phyloP scores from a whole-genome alignment of 306 rosid species.

The Vigna unguiculata region DNA sequence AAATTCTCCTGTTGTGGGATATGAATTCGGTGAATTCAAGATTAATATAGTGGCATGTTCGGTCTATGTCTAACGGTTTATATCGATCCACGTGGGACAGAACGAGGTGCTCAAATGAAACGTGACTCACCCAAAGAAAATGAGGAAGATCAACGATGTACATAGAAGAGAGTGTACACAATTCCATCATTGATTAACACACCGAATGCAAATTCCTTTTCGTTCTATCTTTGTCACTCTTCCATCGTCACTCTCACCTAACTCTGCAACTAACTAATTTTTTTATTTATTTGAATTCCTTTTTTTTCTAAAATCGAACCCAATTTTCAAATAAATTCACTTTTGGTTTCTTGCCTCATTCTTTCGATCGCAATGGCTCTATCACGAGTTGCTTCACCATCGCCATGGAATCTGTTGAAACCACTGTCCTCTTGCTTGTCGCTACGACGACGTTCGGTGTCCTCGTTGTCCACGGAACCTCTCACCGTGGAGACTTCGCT shows the following conservation, averaged over 20 bases:
- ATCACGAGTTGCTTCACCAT: constrained; percentile 49
- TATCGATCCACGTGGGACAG: neutral
- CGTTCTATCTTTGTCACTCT: too few relatives aligned
- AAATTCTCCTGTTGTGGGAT: neutral
- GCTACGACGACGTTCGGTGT: constrained; percentile 54
- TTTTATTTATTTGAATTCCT: neutral
- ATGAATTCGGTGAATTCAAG: too few relatives aligned
- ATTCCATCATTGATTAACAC: too few relatives aligned
- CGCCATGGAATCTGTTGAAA: constrained; percentile 50
- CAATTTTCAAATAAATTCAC: neutral
- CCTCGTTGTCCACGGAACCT: constrained; percentile 54
- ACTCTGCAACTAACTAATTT: too few relatives aligned
- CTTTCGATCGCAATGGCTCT: constrained; percentile 59
- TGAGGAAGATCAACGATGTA: neutral
- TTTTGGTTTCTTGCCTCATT: neutral
- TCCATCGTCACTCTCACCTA: too few relatives aligned
- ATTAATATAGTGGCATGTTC: neutral
- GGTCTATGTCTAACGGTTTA: neutral
- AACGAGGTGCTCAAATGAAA: neutral
- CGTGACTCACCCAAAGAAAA: neutral
- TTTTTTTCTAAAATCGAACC: neutral
- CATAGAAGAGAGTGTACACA: too few relatives aligned
- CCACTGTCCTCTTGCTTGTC: constrained; percentile 55
- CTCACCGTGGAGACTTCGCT: constrained; percentile 71
- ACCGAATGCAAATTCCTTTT: too few relatives aligned